Evolutionary conservation across 768 basidiomycete genomes (phyloP), one percentile per base, ranked within the genome.

Genomic region (Daedalea quercina): DNA sequence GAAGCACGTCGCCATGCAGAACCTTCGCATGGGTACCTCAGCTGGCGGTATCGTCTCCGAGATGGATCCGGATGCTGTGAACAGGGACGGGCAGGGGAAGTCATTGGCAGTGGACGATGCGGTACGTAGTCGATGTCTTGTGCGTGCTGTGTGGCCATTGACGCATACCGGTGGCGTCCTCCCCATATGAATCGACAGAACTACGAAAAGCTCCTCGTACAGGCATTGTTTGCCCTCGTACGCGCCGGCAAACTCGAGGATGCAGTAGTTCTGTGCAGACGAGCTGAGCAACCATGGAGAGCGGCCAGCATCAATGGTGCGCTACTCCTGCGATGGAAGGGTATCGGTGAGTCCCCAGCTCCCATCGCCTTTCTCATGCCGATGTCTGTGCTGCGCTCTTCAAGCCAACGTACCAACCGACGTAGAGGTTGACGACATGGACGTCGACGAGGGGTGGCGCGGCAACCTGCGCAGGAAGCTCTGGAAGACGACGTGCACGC

Each of bases 261-360:
- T 11, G 95, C 94, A 0, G 73, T 94, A 3, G 85, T 90, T 31
- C 69, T 92, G 17, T 94, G 91, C 63, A 73, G 84, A 57, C 82
- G 81, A 60, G 86, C 87, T 0, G 85, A 92, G 56, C 90, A 94
- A 57, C 87, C 91, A 0, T 97, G 94, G 95, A 77, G 93, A 22
- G 91, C 92, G 2, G 92, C 94, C 1, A 88, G 84, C 51, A 80
- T 98, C 41, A 83, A 88, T 6, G 95, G 95, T 1, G 86, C 90
- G 1, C 67, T 82, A 25, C 66, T 92, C 19, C 94, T 91, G 62
- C 74, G 77, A 28, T 94, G 91, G 87, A 73, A 74, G 43, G 78
- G 80, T 0, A 76, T 94, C 2, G 79, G 88, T 88, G 58, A 45
- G 80, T 70, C 11, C 17, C 31, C 28, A 25, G 53, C 54, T 12